These are phyloP conservation scores for Irpex sp. DNA, from an alignment of 1,284 basidiomycete species.

Conservation along the genomic window DNA sequence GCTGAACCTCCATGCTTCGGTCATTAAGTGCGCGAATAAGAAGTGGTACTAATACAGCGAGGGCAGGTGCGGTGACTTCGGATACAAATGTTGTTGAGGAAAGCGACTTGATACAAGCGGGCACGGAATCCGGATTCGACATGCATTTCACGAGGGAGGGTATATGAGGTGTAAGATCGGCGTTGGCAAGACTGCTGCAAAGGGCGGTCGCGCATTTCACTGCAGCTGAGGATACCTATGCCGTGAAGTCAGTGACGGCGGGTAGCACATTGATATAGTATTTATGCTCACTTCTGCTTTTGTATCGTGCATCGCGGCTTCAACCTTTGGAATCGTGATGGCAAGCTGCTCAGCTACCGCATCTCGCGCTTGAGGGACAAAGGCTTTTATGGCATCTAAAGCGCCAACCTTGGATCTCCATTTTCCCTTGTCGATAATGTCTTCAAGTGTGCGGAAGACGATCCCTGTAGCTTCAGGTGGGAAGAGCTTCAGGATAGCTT, in stretches of 20 bases:
- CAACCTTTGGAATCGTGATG: conserved; percentile 82
- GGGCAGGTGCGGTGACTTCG: conserved; percentile 93
- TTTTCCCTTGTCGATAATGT: conserved; percentile 80
- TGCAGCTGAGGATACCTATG: conserved; percentile 83
- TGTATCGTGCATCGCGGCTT: conserved; percentile 95
- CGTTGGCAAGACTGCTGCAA: conserved; percentile 91
- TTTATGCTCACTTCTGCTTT: conserved; percentile 76
- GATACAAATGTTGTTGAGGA: conserved; percentile 96
- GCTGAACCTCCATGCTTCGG: conserved; percentile 93
- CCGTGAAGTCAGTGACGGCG: neutral
- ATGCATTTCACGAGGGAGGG: conserved; percentile 93
- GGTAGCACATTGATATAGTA: neutral
- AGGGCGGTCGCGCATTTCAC: conserved; percentile 92
- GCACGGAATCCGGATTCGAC: conserved; percentile 85
- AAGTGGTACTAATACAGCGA: conserved; percentile 94
- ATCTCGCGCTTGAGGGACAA: conserved; percentile 73
- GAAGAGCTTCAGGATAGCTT: conserved; percentile 80
- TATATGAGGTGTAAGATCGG: conserved; percentile 91
- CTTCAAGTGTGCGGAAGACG: conserved; percentile 72
- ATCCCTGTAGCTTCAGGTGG: conserved; percentile 82
- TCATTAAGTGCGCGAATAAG: conserved; percentile 93
- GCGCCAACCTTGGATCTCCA: conserved; percentile 97
- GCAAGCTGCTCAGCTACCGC: conserved; percentile 86
- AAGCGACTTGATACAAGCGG: conserved; percentile 93
- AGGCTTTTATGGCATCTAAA: conserved; percentile 79